Evolutionary conservation across 306 rosid genomes (phyloP).

Genomic region (Fragaria iinumae): DNA sequence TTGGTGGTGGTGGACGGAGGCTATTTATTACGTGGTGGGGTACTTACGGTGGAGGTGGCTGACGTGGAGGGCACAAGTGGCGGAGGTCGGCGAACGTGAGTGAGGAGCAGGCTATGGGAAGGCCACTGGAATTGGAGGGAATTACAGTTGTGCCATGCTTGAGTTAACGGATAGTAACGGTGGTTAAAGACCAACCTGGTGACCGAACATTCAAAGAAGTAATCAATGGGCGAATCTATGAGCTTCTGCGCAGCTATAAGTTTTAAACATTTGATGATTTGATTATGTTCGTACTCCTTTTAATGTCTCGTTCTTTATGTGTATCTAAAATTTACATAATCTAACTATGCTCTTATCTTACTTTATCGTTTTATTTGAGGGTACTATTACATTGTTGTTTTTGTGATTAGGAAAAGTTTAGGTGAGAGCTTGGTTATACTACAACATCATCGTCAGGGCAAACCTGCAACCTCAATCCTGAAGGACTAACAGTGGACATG

Average conservation of each 20-base stretch:
- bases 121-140: neutral
- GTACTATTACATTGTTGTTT: no score
- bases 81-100: slow-evolving; percentile 24
- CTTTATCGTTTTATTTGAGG: no score
- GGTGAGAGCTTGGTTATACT: no score
- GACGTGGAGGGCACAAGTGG: slow-evolving; percentile 39
- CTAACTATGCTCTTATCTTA: neutral
- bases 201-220: neutral
- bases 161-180: neutral
- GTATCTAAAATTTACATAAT: neutral
- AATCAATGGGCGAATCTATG: neutral
- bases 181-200: neutral
- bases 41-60: slow-evolving; percentile 17
- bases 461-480: no score
- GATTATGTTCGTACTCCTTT: no score
- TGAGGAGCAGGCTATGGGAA: neutral
- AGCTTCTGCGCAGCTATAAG: neutral
- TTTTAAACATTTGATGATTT: no score
- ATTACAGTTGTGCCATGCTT: slow-evolving; percentile 3
- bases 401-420: no score
- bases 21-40: slow-evolving; percentile 22
- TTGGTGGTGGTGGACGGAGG: slow-evolving; percentile 34
- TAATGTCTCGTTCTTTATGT: neutral
- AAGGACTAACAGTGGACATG: no score
- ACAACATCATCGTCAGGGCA: no score